Conservation (phyloP, 495 filamentous ascomycete species). For the Physcia stellaris region DNA sequence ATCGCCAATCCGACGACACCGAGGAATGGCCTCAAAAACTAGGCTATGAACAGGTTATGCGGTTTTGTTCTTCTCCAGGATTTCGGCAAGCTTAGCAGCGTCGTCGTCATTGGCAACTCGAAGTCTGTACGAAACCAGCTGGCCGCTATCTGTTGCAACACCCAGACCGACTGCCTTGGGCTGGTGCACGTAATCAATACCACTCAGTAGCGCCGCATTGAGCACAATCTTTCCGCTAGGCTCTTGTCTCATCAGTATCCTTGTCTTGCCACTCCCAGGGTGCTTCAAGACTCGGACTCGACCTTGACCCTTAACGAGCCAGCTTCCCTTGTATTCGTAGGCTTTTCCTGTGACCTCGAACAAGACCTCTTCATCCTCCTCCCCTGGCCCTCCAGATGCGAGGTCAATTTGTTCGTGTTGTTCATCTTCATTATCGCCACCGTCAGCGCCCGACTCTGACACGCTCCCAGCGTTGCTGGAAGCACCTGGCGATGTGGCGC, state of each 20-base stretch:
- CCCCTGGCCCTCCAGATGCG: slow-evolving; percentile 46
- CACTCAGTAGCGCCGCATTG: slow-evolving; percentile 47
- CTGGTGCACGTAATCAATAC: slow-evolving; percentile 34
- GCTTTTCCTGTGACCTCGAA: slow-evolving; percentile 52
- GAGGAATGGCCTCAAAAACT: too few relatives aligned
- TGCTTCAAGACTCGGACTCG: slow-evolving; percentile 53
- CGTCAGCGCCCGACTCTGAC: slow-evolving; percentile 29
- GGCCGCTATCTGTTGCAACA: slow-evolving; percentile 5
- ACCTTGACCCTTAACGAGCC: slow-evolving; percentile 50
- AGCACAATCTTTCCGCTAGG: slow-evolving; percentile 55
- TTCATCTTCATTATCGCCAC: slow-evolving; percentile 27
- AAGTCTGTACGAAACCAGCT: slow-evolving; percentile 8
- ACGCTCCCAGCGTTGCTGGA: slow-evolving; percentile 37
- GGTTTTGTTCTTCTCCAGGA: slow-evolving; percentile 10
- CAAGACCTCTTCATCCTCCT: slow-evolving; percentile 54
- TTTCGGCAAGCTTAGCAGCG: slow-evolving; percentile 4
- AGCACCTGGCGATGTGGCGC: slow-evolving; percentile 47
- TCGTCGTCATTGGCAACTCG: slow-evolving; percentile 11
- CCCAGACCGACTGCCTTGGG: slow-evolving; percentile 6
- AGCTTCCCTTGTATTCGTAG: slow-evolving; percentile 27
- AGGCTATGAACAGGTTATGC: slow-evolving; percentile 8
- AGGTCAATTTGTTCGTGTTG: slow-evolving; percentile 49
- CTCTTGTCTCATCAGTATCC: slow-evolving; percentile 54
- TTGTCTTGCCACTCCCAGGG: slow-evolving; percentile 43
- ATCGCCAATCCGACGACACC: too few relatives aligned